Evolutionary conservation across 164 flowering plant genomes (phyloP), one percentile per base, ranked within the genome.

Genomic region (Sedum album): DNA sequence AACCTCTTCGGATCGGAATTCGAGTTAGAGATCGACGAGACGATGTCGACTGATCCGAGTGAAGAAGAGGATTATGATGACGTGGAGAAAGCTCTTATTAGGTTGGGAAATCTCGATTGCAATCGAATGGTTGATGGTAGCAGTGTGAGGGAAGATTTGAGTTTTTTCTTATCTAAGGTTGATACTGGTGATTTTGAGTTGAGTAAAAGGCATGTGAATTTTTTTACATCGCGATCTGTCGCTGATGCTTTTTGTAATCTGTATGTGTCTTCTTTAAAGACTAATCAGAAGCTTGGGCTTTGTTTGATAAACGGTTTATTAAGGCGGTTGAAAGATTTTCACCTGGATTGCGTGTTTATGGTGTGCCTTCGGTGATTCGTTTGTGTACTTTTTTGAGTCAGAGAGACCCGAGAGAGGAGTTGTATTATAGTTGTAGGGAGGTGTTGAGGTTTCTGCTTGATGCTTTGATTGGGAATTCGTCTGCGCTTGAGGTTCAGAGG

Each of bases 321-420:
- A 67, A 39, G 21, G 71, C 77, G 0, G 31, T 51, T 66, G 73
- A 51, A 39, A 17, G 20, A 6, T 72, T 83, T n/a, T n/a, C n/a
- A n/a, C n/a, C n/a, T n/a, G 0, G 74, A 84, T 44, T 75, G 1
- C 77, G 78, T 39, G 13, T 33, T 2, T 78, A 69, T 0, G 84
- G 79, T 66, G 83, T 82, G 4, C 79, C 86, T 0, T 78, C 86
- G 42, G 80, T 89, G n/a, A 73, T 91, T 64, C 91, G 88, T 68
- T 87, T 94, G 69, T 94, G 98, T 78, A 85, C 81, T 68, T 73
- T 83, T 81, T 82, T 91, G 30, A 77, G 76, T 64, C 71, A 70
- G 53, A 75, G 42, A 17, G 75, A 69, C 9, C 68, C 60, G n/a
- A 82, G 78, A 23, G 84, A 83, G 36, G 68, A 70, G 0, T 65